Evolutionary conservation across 1,284 basidiomycete species (phyloP), one percentile per base, ranked within the genome.

Genomic region (Cystobasidium sp.): DNA sequence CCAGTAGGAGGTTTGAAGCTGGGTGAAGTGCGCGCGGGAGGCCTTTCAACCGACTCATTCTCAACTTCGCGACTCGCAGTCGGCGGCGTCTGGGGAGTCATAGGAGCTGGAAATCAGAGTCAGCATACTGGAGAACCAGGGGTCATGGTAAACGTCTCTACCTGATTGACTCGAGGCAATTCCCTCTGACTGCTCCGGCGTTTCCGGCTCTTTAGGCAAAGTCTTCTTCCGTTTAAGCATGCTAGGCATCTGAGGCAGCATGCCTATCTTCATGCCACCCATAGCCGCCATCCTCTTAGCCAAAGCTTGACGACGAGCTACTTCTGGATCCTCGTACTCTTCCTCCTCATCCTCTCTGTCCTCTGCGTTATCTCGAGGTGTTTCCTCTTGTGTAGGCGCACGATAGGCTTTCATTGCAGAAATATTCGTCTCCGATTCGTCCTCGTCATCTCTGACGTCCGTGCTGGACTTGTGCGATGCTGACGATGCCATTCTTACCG

Each of bases 211-310:
- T 68, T 73, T 63, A 16, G 69, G 56, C 43, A 82, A 76, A 76
- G 83, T 86, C 83, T 85, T 88, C 78, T 82, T 81, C 67, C 79
- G 81, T 16, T 88, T 86, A 78, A 88, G 87, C 77, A 59, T 63
- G n/a, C 87, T 88, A 82, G 90, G 88, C 64, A 89, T 83, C 52
- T 89, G 89, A 1, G 88, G 88, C 0, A 83, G 87, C 89, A 92
- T 90, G 3, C 93, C 93, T 49, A 95, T 86, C 76, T 91, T 87
- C 55, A 92, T 88, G 47, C 92, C 94, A 41, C 92, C 94, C 12
- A 94, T 86, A 78, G 90, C 89, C 71, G 91, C 93, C 92, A 95
- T 94, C 72, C 92, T 87, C 41, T 90, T 92, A 41, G 92, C 93
- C 79, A 94, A 89, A 18, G 89, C 89, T 9, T 90, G 89, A 55